Conservation (phyloP, 2,329 filamentous ascomycete species). For the Beauveria sp. region DNA sequence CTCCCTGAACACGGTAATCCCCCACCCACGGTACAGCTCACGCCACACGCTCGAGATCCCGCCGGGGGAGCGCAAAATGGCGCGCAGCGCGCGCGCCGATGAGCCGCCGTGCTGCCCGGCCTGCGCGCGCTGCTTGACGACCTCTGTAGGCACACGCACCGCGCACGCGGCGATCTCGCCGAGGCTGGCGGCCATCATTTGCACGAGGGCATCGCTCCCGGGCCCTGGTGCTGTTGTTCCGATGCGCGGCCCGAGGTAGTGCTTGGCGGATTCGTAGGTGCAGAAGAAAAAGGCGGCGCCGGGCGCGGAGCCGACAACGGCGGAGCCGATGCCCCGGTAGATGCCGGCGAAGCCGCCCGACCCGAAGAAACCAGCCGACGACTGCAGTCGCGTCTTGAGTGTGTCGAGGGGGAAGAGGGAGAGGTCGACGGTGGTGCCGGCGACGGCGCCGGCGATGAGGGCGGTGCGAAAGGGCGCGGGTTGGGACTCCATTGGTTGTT, state of each 20-base stretch:
- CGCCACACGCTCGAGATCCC: constrained; percentile 57
- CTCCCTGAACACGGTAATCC: constrained; percentile 88
- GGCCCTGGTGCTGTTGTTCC: constrained; percentile 3
- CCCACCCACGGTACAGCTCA: constrained; percentile 87
- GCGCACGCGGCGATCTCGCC: constrained; percentile 91
- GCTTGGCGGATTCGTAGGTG: constrained; percentile 76
- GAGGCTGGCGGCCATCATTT: constrained; percentile 78
- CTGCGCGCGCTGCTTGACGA: constrained; percentile 94
- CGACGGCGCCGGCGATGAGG: constrained; percentile 75
- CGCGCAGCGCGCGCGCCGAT: constrained; percentile 56
- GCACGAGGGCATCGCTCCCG: constrained; percentile 36
- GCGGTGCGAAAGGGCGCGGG: constrained; percentile 46
- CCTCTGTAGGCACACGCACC: constrained; percentile 84
- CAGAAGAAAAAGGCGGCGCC: constrained; percentile 96
- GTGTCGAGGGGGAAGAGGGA: constrained; percentile 97
- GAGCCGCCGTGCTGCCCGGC: constrained; percentile 72
- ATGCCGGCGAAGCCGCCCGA: constrained; percentile 85
- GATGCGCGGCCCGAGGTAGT: constrained; percentile 31
- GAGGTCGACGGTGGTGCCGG: constrained; percentile 92
- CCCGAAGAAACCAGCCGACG: constrained; percentile 65
- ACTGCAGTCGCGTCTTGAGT: constrained; percentile 94
- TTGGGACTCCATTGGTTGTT: too few species aligned
- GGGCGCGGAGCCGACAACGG: constrained; percentile 84
- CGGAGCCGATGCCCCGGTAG: constrained; percentile 85
- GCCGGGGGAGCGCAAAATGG: constrained; percentile 49